phyloP scores from a whole-genome alignment of 768 basidiomycete species.

The Naganishia friedmannii region DNA sequence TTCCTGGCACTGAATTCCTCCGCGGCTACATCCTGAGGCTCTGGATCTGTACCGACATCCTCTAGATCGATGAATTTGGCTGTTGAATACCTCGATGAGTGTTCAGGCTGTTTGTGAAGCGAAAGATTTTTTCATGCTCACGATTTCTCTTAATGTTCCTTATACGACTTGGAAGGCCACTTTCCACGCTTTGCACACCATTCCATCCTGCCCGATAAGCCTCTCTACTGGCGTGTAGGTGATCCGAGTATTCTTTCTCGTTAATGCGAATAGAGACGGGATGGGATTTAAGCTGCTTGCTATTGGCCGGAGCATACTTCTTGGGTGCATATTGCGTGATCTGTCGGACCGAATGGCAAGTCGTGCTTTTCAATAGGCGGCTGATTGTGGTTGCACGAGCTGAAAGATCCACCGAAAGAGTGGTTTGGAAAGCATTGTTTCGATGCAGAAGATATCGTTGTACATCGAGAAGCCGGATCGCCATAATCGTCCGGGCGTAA shows the following conservation, averaged over 20 bases:
- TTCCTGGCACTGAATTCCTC: not conserved
- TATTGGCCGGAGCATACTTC: not conserved
- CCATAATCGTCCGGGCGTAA: not conserved
- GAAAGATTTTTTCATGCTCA: not conserved
- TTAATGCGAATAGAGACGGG: not conserved
- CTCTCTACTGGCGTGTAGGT: not conserved
- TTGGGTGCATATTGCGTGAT: not conserved
- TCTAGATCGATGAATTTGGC: not conserved
- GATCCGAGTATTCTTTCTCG: not conserved
- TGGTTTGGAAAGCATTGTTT: not conserved
- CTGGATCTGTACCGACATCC: not conserved
- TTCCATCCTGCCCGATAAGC: not conserved
- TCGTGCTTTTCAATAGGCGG: not conserved
- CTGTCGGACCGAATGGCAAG: not conserved
- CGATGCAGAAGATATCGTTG: not conserved
- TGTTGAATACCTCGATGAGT: not conserved
- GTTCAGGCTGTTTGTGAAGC: not conserved
- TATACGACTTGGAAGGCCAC: not conserved
- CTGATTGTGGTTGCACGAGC: not conserved
- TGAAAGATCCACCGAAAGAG: not conserved
- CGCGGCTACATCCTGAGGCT: not conserved
- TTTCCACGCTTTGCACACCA: not conserved
- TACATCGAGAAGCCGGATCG: constrained; percentile 4
- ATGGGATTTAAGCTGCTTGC: not conserved
- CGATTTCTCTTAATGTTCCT: not conserved